Conservation (phyloP, 192 early-diverging fungal genomes). For the Backusella westeae region DNA sequence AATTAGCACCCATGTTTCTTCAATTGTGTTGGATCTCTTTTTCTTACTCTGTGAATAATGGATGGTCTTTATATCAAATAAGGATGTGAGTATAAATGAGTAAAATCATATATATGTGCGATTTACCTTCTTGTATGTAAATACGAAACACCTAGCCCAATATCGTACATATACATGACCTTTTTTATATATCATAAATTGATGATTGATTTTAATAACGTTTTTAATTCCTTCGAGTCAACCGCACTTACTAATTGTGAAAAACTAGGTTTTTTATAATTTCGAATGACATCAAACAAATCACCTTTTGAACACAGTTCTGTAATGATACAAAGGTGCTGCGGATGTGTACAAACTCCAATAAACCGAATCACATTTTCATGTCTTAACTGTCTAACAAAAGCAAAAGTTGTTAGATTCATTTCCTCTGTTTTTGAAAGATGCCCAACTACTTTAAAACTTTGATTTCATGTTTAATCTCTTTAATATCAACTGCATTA, state of each 20-base stretch:
- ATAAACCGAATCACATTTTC: slow-evolving; percentile 74
- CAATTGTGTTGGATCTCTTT: background rate
- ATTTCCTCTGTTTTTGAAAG: background rate
- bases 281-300: slow-evolving; percentile 70
- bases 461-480: slow-evolving; percentile 74
- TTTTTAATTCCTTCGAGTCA: background rate
- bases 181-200: background rate
- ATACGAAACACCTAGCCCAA: slow-evolving; percentile 67
- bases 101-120: background rate
- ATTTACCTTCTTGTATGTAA: slow-evolving; percentile 57
- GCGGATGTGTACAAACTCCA: slow-evolving; percentile 65
- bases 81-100: background rate
- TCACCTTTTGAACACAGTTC: slow-evolving; percentile 75
- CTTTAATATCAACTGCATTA: slow-evolving; percentile 62
- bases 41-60: slow-evolving; percentile 62
- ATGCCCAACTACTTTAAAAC: slow-evolving; percentile 58
- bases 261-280: slow-evolving; percentile 56
- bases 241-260: slow-evolving; percentile 42
- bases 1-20: background rate
- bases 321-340: slow-evolving; percentile 67
- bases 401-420: background rate
- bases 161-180: slow-evolving; percentile 77
- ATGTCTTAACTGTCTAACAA: slow-evolving; percentile 60
- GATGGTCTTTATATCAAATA: slow-evolving; percentile 41
- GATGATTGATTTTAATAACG: no score